Conservation (phyloP, 2,329 filamentous ascomycete species). For the Penicillium sp. region DNA sequence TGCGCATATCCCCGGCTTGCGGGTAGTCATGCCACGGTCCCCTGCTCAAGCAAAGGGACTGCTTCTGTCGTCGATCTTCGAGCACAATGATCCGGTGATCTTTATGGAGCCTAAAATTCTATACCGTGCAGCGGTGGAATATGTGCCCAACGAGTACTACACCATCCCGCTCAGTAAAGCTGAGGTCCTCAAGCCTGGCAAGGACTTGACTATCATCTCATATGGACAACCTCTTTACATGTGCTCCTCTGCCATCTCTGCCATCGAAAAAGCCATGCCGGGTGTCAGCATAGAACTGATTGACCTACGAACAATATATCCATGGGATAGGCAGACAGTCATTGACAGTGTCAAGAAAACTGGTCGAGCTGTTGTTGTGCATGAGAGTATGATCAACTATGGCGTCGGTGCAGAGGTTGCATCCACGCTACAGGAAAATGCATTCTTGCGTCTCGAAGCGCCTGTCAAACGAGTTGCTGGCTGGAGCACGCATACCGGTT, state of each 20-base stretch:
- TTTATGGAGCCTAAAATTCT: constrained; percentile 95
- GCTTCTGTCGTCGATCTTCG: constrained; percentile 70
- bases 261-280: constrained; percentile 67
- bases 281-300: constrained; percentile 80
- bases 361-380: constrained; percentile 80
- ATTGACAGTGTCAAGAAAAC: constrained; percentile 83
- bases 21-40: constrained; percentile 81
- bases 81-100: constrained; percentile 78
- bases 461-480: constrained; percentile 82
- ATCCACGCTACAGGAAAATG: constrained; percentile 81
- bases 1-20: constrained; percentile 79
- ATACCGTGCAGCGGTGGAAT: constrained; percentile 87
- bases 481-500: constrained; percentile 81
- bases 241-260: constrained; percentile 72
- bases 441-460: constrained; percentile 79
- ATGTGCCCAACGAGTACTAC: constrained; percentile 79
- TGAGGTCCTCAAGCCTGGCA: constrained; percentile 76
- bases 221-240: constrained; percentile 89
- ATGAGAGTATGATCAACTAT: constrained; percentile 88
- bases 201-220: constrained; percentile 77
- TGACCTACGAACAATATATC: constrained; percentile 83
- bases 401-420: constrained; percentile 88
- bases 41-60: constrained; percentile 87
- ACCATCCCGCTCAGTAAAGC: constrained; percentile 83
- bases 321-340: constrained; percentile 82